Percentiles rank a stretch among this genome's conserved stretches.
Conservation (phyloP, 768 basidiomycete species). For the Tulasnella sp. region DNA sequence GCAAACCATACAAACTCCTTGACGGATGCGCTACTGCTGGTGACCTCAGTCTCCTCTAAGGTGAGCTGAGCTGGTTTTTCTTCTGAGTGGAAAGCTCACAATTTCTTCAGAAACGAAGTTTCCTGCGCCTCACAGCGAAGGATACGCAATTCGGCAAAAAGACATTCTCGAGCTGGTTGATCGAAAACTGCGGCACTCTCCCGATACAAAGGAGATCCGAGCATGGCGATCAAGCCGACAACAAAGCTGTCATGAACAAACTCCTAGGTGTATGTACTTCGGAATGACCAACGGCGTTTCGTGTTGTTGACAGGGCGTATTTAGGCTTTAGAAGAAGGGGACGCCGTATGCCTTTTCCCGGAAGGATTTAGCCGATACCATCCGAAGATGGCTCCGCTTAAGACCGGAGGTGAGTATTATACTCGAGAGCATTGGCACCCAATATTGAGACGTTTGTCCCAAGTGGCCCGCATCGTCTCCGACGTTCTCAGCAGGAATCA, state of each 20-base stretch:
- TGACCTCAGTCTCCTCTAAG: slow-evolving; percentile 58
- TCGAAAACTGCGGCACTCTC: slow-evolving; percentile 78
- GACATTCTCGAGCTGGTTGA: slow-evolving; percentile 85
- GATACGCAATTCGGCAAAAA: slow-evolving; percentile 71
- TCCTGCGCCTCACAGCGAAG: slow-evolving; percentile 79
- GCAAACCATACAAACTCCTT: slow-evolving; percentile 81
- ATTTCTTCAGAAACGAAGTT: slow-evolving; percentile 48
- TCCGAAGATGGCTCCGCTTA: slow-evolving; percentile 76
- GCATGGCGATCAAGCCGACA: slow-evolving; percentile 44
- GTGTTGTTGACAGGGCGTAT: background rate
- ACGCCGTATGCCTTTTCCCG: slow-evolving; percentile 74
- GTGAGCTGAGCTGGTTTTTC: slow-evolving; percentile 29
- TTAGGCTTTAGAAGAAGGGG: slow-evolving; percentile 63
- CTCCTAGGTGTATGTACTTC: slow-evolving; percentile 46
- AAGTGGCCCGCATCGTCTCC: slow-evolving; percentile 72
- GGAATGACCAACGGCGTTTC: background rate
- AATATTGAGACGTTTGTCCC: background rate
- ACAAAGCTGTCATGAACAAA: slow-evolving; percentile 53
- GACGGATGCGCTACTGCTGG: slow-evolving; percentile 77
- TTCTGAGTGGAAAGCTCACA: background rate
- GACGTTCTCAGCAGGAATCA: slow-evolving; percentile 62
- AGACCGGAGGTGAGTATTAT: slow-evolving; percentile 58
- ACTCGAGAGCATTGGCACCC: background rate
- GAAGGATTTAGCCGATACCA: slow-evolving; percentile 81
- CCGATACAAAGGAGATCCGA: slow-evolving; percentile 74